Evolutionary conservation across 495 filamentous ascomycete species (phyloP), one percentile per base, ranked within the genome.

Genomic region (Talaromyces borbonicus): DNA sequence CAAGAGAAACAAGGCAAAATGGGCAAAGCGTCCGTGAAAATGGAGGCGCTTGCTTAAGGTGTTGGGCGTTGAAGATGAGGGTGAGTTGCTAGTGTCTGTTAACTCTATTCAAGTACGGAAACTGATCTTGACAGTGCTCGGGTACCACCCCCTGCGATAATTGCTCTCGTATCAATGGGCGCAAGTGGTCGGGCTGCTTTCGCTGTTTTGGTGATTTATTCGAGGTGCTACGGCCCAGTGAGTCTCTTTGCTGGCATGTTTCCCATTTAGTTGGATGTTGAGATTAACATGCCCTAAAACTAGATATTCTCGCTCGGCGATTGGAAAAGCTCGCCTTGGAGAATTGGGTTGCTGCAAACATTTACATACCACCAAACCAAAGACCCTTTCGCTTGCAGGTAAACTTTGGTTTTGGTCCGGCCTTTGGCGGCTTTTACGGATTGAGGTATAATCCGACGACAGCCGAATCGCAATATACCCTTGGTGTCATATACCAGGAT

Each of bases 381-480:
- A 15, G 22, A 9, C 3, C 9, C 1, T 52, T 47, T 30, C n/a
- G 16, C 6, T 35, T 52, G 12, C 26, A 35, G 5, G 19, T 52
- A 19, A 43, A 33, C 24, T 46, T 39, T 32, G 49, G 49, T 1
- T 52, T 52, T 30, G 49, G 49, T 8, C 24, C 22, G 8, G 9
- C 12, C 15, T 52, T 52, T 14, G 9, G 16, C 27, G 23, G 38
- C 15, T 38, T 52, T 14, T n/a, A 16, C 3, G 49, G 44, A 1
- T 7, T 37, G 14, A 45, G 29, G 22, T 47, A 48, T 29, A 14
- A 18, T 11, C 44, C 49, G 1, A 30, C 1, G 31, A 44, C 18
- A n/a, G 11, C 36, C 12, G 36, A 52, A 23, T 14, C 26, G 30
- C 12, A 19, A 6, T 23, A 19, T 9, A 48, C 25, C n/a, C n/a